phyloP scores from a whole-genome alignment of 768 basidiomycete genomes.

The Dentipellis fragilis region DNA sequence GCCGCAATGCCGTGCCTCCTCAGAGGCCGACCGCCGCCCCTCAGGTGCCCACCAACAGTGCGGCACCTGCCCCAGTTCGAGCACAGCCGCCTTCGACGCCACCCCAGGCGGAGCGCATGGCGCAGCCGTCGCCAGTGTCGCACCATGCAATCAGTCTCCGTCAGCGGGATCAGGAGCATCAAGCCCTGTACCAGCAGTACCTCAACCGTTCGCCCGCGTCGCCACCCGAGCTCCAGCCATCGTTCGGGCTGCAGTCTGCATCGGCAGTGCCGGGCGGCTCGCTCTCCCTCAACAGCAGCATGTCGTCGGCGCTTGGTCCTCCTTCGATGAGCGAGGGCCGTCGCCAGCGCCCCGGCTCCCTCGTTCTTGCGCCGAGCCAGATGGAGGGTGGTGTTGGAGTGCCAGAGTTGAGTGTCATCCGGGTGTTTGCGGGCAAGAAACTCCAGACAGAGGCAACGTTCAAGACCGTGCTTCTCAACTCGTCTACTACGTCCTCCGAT shows the following conservation, averaged over 20 bases:
- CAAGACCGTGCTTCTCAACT: conserved; percentile 91
- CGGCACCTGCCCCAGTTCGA: too few relatives aligned
- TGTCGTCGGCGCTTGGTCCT: conserved; percentile 29
- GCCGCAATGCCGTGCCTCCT: too few relatives aligned
- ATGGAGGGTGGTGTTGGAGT: conserved; percentile 53
- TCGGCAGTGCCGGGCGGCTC: conserved; percentile 50
- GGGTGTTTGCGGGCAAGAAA: conserved; percentile 88
- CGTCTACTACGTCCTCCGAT: conserved; percentile 74
- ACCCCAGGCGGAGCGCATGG: conserved; percentile 18
- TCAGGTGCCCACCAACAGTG: too few relatives aligned
- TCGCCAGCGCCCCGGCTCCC: conserved; percentile 66
- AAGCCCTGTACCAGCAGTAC: conserved; percentile 78
- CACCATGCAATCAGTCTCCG: conserved; percentile 60
- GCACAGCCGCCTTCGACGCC: conserved; percentile 19
- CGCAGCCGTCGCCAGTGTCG: conserved; percentile 36
- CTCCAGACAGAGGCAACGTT: conserved; percentile 93
- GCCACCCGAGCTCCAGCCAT: conserved; percentile 63
- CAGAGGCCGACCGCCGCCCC: too few relatives aligned
- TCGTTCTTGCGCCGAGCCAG: conserved; percentile 54
- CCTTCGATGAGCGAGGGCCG: conserved; percentile 29
- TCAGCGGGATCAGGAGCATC: conserved; percentile 83
- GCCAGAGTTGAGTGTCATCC: conserved; percentile 86
- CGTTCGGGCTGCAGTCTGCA: conserved; percentile 70
- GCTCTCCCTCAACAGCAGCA: conserved; percentile 22
- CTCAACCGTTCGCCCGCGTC: conserved; percentile 80